A percentile compares a stretch with the other conserved stretches of the same genome.
These are phyloP conservation scores for Macrocystidia cucumis DNA, from an alignment of 1,284 basidiomycete genomes.

Conservation along the genomic window DNA sequence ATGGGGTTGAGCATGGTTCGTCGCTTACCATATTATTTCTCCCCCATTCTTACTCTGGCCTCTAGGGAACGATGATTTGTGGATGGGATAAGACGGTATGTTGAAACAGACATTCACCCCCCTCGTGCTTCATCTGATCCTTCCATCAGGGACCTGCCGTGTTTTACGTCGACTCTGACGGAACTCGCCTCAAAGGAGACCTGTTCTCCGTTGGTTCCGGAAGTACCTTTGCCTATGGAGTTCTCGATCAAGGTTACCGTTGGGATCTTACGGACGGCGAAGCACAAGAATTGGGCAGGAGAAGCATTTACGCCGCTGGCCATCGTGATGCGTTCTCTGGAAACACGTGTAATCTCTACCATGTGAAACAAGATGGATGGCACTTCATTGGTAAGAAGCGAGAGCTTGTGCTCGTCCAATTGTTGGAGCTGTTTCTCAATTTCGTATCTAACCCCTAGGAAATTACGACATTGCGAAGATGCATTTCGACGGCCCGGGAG, in stretches of 20 bases:
- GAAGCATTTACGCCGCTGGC: conserved; percentile 96
- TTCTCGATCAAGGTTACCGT: conserved; percentile 92
- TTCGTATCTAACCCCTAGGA: conserved; percentile 35
- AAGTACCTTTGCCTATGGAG: conserved; percentile 97
- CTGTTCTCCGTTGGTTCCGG: conserved; percentile 98
- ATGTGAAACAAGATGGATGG: conserved; percentile 94
- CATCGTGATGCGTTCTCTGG: conserved; percentile 98
- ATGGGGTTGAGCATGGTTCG: conserved; percentile 97
- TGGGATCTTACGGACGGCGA: conserved; percentile 95
- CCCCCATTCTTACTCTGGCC: conserved; percentile 6
- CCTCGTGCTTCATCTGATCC: neutral
- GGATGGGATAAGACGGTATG: conserved; percentile 98
- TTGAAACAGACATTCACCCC: conserved; percentile 6
- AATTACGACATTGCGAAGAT: conserved; percentile 77
- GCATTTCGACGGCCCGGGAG: conserved; percentile 78
- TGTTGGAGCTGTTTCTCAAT: neutral
- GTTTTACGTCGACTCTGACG: conserved; percentile 98
- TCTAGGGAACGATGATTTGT: conserved; percentile 97
- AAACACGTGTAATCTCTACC: conserved; percentile 94
- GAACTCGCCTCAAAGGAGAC: conserved; percentile 92
- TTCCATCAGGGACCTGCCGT: conserved; percentile 77
- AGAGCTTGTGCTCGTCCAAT: conserved; percentile 8
- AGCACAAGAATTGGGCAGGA: conserved; percentile 89
- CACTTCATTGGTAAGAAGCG: conserved; percentile 83
- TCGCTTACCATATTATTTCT: conserved; percentile 6